Percentiles rank a stretch among this genome's conserved stretches.
These are phyloP conservation scores for Fusarium aywerte DNA, from an alignment of 2,329 filamentous ascomycete genomes.

Conservation along the genomic window DNA sequence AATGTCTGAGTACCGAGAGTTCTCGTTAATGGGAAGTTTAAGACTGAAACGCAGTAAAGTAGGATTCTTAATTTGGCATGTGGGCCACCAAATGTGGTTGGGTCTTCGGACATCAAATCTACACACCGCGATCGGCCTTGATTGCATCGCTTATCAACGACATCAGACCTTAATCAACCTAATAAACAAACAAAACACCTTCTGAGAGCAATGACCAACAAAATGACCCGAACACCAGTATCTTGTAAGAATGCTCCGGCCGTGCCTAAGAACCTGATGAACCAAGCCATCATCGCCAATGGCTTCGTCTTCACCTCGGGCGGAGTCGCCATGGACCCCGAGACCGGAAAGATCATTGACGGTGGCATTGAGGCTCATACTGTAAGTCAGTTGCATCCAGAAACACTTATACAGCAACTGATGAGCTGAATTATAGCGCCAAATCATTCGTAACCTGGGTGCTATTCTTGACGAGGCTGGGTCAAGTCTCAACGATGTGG, in stretches of 20 bases:
- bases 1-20: no score
- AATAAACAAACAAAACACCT: not conserved
- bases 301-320: slow-evolving; percentile 76
- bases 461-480: slow-evolving; percentile 76
- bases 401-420: not conserved
- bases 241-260: slow-evolving; percentile 43
- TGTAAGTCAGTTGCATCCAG: slow-evolving; percentile 37
- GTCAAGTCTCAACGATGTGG: slow-evolving; percentile 69
- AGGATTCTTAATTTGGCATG: no score
- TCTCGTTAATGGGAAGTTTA: no score
- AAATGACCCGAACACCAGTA: slow-evolving; percentile 40
- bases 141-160: not conserved
- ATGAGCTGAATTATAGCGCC: slow-evolving; percentile 50
- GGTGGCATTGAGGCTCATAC: slow-evolving; percentile 75
- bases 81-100: not conserved
- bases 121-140: slow-evolving; percentile 13
- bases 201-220: not conserved
- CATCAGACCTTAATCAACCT: not conserved
- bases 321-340: slow-evolving; percentile 70
- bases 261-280: slow-evolving; percentile 34
- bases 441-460: slow-evolving; percentile 74
- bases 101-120: slow-evolving; percentile 23
- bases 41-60: no score
- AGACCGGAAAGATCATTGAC: slow-evolving; percentile 67
- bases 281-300: slow-evolving; percentile 60